Base-by-base conservation (phyloP, 169 alveolate species). In the Plasmodium knowlesi region DNA sequence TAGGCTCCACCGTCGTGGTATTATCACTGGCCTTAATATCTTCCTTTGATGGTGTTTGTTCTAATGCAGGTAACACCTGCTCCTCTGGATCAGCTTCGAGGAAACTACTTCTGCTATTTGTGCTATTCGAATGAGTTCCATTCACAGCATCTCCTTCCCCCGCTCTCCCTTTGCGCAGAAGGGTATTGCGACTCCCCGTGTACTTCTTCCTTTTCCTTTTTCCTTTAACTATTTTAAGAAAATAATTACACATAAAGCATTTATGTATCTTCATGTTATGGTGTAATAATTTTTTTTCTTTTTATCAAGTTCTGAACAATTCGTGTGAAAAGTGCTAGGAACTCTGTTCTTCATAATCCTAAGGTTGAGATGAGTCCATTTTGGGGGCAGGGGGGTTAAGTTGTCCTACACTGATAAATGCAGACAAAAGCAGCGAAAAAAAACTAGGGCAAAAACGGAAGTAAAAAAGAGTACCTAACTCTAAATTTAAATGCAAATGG, bases 181-280 rank as follows among this genome's bases (percentile, higher is more conserved):
- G 9, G 5, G 14, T 71, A 16, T 46, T 70, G 74, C 43, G 30
- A 84, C 37, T 70, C 14, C 72, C 3, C 41, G 39, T 54, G 25
- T 6, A 14, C 79, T 34, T 74, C 41, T 85, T 85, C 34, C 74
- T 72, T 25, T 54, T 73, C 39, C 67, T 85, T 34, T 85, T 85
- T 6, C 93, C 25, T 25, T 46, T 73, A 25, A 85, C 54, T 46
- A 85, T 25, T 32, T 85, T 74, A 19, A 85, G 34, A 2, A 85
- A 43, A 53, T 85, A 85, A 14, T 85, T 85, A 53, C 93, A 85
- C 54, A 85, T 46, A 76, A 85, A 85, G 25, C 93, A 85, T 74
- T 85, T 73, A 85, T 85, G 85, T 53, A 85, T 85, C 41, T 84
- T 85, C 79, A 84, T 50, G 61, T 43, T 85, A 14, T 67, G 14